Evolutionary conservation across 2,329 filamentous ascomycete species (phyloP), one percentile per base, ranked within the genome.

Genomic region (Aureobasidium subglaciale): DNA sequence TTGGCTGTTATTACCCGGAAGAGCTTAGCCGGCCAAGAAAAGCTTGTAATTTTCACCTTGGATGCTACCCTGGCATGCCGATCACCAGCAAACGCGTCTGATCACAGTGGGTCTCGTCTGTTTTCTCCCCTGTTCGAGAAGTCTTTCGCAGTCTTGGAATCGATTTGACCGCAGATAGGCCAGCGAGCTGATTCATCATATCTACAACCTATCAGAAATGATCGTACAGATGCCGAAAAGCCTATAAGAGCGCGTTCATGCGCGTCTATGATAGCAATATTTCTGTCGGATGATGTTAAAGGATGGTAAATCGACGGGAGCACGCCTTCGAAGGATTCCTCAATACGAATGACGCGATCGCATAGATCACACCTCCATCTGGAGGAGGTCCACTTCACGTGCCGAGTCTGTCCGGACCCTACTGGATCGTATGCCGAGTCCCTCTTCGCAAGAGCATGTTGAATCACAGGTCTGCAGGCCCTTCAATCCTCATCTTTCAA

Each of bases 261-360:
- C 22, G 16, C 40, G 20, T 22, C 13, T 27, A 4, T 37, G 20
- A 22, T 11, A n/a, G 7, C 7, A 29, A 3, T 3, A 1, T 11
- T 11, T 4, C n/a, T 15, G 5, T 32, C 22, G 32, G 16, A n/a
- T 2, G 11, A 10, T n/a, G 13, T 18, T 5, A 4, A 16, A 15
- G 6, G 9, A 27, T 16, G 22, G 18, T 5, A 11, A 8, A 37
- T 25, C 15, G 10, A 32, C 37, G 45, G 27, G 32, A 49, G 45
- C 45, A 49, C 45, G 32, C 27, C 30, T 49, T 49, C 15, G 35
- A 41, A 40, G 35, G 48, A 41, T 40, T 52, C 4, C 2, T 29
- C 10, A 40, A 52, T 29, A 38, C 49, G 49, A 27, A 42, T 52
- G 48, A 40, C 35, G 48, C 48, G 35, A 52, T 52, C 46, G 32